phyloP scores from a whole-genome alignment of 169 alveolate genomes.

The Cryptosporidium parvum region DNA sequence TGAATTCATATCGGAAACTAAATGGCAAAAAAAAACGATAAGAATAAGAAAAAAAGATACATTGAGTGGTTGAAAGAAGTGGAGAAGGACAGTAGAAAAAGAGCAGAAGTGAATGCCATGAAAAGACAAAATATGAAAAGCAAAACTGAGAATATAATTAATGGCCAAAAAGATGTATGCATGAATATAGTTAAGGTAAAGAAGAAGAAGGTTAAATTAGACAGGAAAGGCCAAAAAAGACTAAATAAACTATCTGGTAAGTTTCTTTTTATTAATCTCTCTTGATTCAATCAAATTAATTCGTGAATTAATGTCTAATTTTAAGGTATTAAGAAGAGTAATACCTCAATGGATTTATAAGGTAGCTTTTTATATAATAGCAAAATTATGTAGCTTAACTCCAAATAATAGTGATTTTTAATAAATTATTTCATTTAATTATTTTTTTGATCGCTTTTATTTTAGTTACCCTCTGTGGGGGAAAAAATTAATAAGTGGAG shows the following conservation, averaged over 20 bases:
- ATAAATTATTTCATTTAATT: background rate
- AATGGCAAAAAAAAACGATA: constrained; percentile 63
- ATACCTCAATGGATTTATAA: constrained; percentile 14
- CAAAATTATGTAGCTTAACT: no score
- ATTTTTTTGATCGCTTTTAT: background rate
- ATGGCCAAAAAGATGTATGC: background rate
- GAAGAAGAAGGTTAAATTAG: constrained; percentile 39
- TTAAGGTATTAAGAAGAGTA: constrained; percentile 29
- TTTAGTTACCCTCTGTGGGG: background rate
- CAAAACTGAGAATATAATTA: background rate
- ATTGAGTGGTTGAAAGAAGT: constrained; percentile 50
- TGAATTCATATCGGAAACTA: background rate
- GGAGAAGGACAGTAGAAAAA: constrained; percentile 7
- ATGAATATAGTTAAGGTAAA: constrained; percentile 47
- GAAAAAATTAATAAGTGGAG: background rate
- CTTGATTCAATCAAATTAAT: background rate
- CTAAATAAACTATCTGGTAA: constrained; percentile 43
- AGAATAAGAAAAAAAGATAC: constrained; percentile 30
- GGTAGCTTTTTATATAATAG: background rate
- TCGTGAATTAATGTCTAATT: no score
- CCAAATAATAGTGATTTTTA: background rate
- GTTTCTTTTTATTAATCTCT: background rate
- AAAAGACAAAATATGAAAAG: background rate
- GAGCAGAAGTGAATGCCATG: background rate
- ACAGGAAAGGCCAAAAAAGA: constrained; percentile 39